A percentile compares a stretch with the other conserved stretches of the same genome.
phyloP scores from a whole-genome alignment of 768 basidiomycete genomes.

The Russula brevipes region DNA sequence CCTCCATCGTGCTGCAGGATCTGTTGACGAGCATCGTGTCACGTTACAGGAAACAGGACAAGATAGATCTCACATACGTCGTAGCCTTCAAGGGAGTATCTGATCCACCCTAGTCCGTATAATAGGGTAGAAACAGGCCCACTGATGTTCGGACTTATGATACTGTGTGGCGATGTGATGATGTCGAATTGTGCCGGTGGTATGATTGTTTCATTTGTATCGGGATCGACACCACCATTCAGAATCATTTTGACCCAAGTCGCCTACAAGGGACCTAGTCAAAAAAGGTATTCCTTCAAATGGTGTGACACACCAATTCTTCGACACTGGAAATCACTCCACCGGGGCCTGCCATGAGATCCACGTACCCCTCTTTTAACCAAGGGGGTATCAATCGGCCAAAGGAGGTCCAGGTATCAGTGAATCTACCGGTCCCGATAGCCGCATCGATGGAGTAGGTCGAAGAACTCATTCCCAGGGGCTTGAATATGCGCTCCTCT shows the following conservation, averaged over 20 bases:
- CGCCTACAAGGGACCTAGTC: constrained; percentile 29
- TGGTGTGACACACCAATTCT: constrained; percentile 37
- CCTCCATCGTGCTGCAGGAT: constrained; percentile 32
- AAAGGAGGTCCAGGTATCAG: constrained; percentile 33
- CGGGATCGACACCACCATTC: constrained; percentile 32
- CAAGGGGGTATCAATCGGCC: constrained; percentile 35
- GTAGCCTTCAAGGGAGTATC: constrained; percentile 37
- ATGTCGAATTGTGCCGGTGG: constrained; percentile 31
- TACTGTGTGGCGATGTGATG: constrained; percentile 32
- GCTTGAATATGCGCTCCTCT: constrained; percentile 37
- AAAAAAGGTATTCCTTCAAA: neutral
- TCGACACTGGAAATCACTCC: constrained; percentile 41
- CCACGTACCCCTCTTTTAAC: constrained; percentile 27
- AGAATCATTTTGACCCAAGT: constrained; percentile 39
- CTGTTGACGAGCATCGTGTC: constrained; percentile 26
- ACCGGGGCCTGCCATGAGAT: constrained; percentile 36
- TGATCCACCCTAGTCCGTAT: constrained; percentile 44
- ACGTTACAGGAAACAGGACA: neutral
- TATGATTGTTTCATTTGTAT: constrained; percentile 33
- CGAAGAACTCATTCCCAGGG: constrained; percentile 40
- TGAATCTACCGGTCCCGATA: constrained; percentile 30
- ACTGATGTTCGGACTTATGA: constrained; percentile 24
- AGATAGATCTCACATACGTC: constrained; percentile 32
- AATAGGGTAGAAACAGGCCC: constrained; percentile 25
- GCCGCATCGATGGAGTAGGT: constrained; percentile 38